These are phyloP conservation scores for Entelexis paramagnoliae DNA, from an alignment of 1,139 yeast species.

Conservation along the genomic window DNA sequence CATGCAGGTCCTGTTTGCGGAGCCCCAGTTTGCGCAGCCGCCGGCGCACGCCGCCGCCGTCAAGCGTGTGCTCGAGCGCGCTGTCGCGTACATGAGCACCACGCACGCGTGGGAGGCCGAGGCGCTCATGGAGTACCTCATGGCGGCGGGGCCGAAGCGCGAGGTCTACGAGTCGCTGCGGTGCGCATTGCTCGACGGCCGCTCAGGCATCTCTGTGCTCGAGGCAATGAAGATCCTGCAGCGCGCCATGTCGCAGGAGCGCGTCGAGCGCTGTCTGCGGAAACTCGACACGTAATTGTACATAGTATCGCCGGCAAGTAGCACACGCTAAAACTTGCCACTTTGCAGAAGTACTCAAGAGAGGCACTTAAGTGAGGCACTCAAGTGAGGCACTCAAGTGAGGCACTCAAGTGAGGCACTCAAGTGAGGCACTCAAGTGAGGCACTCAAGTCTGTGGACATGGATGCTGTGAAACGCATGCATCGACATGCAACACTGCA, in stretches of 20 bases:
- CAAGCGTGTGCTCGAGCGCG: background rate
- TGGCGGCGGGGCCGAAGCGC: conserved; percentile 28
- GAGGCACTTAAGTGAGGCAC: too few species aligned
- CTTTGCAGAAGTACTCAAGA: too few species aligned
- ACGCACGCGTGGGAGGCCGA: background rate
- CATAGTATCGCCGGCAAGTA: too few species aligned
- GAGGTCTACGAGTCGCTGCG: conserved; percentile 53
- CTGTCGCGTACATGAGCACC: background rate
- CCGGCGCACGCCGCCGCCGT: background rate
- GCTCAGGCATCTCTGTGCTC: conserved; percentile 62
- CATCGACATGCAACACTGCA: too few species aligned
- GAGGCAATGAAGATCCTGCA: conserved; percentile 51
- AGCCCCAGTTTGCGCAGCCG: background rate
- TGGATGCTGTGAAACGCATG: too few species aligned
- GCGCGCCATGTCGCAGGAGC: conserved; percentile 21
- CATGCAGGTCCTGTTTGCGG: conserved; percentile 4
- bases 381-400: too few species aligned
- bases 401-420: too few species aligned
- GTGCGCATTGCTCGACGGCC: conserved; percentile 62
- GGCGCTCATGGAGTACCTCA: background rate
- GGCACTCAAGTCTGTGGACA: too few species aligned
- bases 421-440: too few species aligned
- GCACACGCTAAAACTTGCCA: too few species aligned
- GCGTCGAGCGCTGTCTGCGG: background rate
- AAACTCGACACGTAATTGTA: background rate